Conservation (phyloP, 768 basidiomycete genomes). For the Nidularia sp. region DNA sequence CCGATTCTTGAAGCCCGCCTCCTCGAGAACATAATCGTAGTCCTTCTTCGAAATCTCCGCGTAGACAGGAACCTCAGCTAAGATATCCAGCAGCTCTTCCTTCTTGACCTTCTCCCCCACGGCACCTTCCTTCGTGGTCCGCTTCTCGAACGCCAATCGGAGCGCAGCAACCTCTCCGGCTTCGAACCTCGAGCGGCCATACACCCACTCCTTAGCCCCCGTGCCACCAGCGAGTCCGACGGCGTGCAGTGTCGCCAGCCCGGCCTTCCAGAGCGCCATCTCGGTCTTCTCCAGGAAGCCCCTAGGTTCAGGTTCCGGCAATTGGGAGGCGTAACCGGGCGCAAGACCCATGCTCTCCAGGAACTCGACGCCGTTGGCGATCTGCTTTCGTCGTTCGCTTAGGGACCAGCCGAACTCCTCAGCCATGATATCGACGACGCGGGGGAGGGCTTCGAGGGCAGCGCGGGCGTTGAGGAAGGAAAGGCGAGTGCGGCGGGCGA, state of each 20-base stretch:
- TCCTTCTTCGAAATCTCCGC: slow-evolving; percentile 59
- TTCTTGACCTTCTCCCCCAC: slow-evolving; percentile 32
- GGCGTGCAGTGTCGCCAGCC: slow-evolving; percentile 43
- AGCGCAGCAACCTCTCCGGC: slow-evolving; percentile 38
- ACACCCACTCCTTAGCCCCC: slow-evolving; percentile 10
- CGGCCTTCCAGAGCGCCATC: slow-evolving; percentile 17
- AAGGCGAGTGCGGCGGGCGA: slow-evolving; percentile 87
- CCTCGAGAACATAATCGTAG: slow-evolving; percentile 69
- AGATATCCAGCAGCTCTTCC: slow-evolving; percentile 32
- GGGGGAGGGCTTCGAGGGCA: slow-evolving; percentile 79
- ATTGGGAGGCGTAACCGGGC: slow-evolving; percentile 35
- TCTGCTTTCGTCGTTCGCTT: slow-evolving; percentile 54
- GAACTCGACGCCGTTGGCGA: slow-evolving; percentile 57
- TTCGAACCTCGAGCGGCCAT: slow-evolving; percentile 40
- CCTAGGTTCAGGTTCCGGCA: slow-evolving; percentile 18
- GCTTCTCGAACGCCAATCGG: slow-evolving; percentile 30
- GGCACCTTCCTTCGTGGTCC: slow-evolving; percentile 17
- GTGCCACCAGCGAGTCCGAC: slow-evolving; percentile 10
- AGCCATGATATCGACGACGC: slow-evolving; percentile 88
- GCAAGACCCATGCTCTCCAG: slow-evolving; percentile 84
- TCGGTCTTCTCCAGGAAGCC: slow-evolving; percentile 21
- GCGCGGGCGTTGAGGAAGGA: slow-evolving; percentile 90
- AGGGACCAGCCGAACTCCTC: slow-evolving; percentile 78
- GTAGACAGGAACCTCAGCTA: slow-evolving; percentile 52
- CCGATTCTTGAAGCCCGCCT: slow-evolving; percentile 62